Percentiles rank a stretch among this genome's conserved stretches.
Evolutionary conservation across 2,329 filamentous ascomycete genomes (phyloP).

Genomic region (Fragosphaeria purpurea): DNA sequence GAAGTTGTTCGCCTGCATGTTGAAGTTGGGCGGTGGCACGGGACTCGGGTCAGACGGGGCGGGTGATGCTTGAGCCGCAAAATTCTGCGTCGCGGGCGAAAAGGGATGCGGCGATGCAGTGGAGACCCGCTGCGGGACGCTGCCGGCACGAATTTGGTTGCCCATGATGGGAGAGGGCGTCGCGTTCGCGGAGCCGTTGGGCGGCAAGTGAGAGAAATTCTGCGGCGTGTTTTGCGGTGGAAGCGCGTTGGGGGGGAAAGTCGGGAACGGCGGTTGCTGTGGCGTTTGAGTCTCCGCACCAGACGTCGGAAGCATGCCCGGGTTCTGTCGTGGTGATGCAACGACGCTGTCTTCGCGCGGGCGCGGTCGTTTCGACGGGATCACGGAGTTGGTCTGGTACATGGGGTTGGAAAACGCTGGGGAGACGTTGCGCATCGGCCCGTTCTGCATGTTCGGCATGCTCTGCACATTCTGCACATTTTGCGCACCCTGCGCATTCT

Average conservation of each 20-base stretch:
- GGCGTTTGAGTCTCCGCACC: conserved; percentile 93
- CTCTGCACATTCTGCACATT: conserved; percentile 21
- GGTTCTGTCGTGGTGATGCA: conserved; percentile 68
- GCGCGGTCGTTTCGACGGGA: conserved; percentile 80
- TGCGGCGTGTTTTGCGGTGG: conserved; percentile 52
- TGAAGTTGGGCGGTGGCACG: conserved; percentile 65
- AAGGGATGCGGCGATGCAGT: conserved; percentile 91
- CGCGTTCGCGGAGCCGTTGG: conserved; percentile 69
- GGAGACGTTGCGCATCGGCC: conserved; percentile 72
- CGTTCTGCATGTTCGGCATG: conserved; percentile 40
- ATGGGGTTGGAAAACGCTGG: conserved; percentile 62
- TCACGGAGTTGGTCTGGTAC: conserved; percentile 76
- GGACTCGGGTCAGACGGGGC: conserved; percentile 64
- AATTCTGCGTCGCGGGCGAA: conserved; percentile 65
- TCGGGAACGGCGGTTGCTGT: conserved; percentile 62
- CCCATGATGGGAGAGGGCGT: conserved; percentile 90
- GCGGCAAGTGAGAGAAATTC: conserved; percentile 73
- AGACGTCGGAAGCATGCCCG: conserved; percentile 66
- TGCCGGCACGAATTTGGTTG: conserved; percentile 63
- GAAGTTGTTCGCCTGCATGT: conserved; percentile 50
- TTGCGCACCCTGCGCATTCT: conserved; percentile 16
- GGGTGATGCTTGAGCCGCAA: conserved; percentile 63
- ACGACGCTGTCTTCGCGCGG: conserved; percentile 75
- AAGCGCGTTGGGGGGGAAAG: conserved; percentile 57
- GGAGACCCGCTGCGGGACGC: conserved; percentile 69